Evolutionary conservation across 257 asterid genomes (phyloP), one percentile per base, ranked within the genome.

Genomic region (Nicotiana obtusifolia): DNA sequence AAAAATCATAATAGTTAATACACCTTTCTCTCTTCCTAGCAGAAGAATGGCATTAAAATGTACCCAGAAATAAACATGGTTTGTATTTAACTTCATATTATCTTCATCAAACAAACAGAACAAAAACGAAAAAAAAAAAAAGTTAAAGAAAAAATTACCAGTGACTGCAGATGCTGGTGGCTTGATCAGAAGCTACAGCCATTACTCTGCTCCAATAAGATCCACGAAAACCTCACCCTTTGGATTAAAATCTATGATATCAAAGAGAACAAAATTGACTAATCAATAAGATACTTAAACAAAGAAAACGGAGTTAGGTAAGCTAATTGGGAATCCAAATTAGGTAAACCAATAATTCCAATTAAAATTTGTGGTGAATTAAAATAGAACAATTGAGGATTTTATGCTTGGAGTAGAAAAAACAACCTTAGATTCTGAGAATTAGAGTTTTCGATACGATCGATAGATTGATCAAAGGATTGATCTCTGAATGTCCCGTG

Each of bases 121-220:
- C 24, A 68, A 62, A 52, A 2, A 41, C 47, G 33, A 2, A 66
- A 22, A 24, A 80, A 35, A 80, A 35, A 5, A 26, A 37, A 66
- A 20, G 20, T n/a, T 4, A 31, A 10, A 19, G 4, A 20, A 33
- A 20, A 33, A 28, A 14, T 49, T 53, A 91, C 98, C 98, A 95
- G 96, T 95, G 97, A 79, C 62, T 81, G 95, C 98, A 95, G 87
- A 93, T 84, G 90, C 88, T 88, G 71, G 97, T 89, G 82, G 80
- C 83, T 67, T 84, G 93, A 90, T 95, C 96, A 86, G 90, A 88
- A 90, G 86, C 86, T 86, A 85, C 92, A 81, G 89, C 93, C 97
- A 93, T 95, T 68, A 41, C 83, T 82, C 62, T 77, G 82, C 85
- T 61, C 17, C 84, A 77, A 35, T 56, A 68, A 71, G 83, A 62